A percentile compares a stretch with the other conserved stretches of the same genome.
phyloP scores from a whole-genome alignment of 2,329 filamentous ascomycete species.

The Fusarium sambucinum region DNA sequence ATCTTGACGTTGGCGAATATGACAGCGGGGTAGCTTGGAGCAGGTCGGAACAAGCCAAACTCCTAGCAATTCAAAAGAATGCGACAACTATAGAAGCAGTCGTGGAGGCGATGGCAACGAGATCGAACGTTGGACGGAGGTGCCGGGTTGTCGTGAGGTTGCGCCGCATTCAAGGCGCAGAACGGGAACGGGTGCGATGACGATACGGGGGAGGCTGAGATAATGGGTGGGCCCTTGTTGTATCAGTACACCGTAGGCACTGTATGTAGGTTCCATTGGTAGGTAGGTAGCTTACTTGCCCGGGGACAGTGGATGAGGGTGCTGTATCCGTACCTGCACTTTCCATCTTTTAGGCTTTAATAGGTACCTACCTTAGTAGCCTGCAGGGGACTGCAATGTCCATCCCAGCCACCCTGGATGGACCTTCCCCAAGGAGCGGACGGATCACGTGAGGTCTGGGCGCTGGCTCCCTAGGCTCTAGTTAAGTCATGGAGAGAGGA shows the following conservation, averaged over 20 bases:
- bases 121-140: constrained; percentile 28
- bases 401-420: constrained; percentile 14
- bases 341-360: constrained; percentile 29
- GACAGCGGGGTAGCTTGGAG: constrained; percentile 52
- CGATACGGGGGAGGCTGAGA: constrained; percentile 51
- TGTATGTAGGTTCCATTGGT: too few relatives aligned
- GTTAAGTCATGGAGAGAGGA: neutral
- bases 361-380: too few relatives aligned
- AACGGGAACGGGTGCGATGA: constrained; percentile 43
- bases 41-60: constrained; percentile 38
- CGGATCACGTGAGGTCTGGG: constrained; percentile 37
- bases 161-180: constrained; percentile 47
- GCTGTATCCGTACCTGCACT: constrained; percentile 44
- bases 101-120: constrained; percentile 31
- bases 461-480: neutral
- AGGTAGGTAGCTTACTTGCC: constrained; percentile 3
- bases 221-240: constrained; percentile 40
- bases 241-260: neutral
- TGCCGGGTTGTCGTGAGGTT: constrained; percentile 41
- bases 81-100: constrained; percentile 36
- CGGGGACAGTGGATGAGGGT: constrained; percentile 37
- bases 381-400: constrained; percentile 14
- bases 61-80: constrained; percentile 46
- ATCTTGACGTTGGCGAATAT: constrained; percentile 51
- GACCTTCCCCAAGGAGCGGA: constrained; percentile 3